These are phyloP conservation scores for Carallia brachiata DNA, from an alignment of 345 rosid species.

Conservation along the genomic window DNA sequence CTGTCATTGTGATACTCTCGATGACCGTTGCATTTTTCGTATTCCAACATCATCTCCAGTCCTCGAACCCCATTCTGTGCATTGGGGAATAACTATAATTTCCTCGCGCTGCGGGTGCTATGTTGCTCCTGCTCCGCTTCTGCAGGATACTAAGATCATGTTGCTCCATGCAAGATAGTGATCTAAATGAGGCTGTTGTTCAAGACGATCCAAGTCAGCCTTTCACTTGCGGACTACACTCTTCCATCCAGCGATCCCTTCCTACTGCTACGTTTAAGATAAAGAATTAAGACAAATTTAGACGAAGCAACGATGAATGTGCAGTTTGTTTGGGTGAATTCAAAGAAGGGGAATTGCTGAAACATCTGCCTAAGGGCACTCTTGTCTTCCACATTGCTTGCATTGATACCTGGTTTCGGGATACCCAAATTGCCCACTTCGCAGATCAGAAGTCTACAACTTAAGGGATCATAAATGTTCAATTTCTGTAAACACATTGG, in stretches of 20 bases:
- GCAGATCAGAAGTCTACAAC: conserved; percentile 26
- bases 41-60: conserved; percentile 7
- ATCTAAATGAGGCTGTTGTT: conserved; percentile 7
- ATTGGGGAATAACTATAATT: conserved; percentile 17
- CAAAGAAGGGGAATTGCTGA: conserved; percentile 39
- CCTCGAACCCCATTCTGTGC: neutral
- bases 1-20: neutral
- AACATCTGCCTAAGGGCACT: conserved; percentile 30
- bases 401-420: conserved; percentile 42
- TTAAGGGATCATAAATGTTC: conserved; percentile 6
- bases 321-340: conserved; percentile 47
- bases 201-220: conserved; percentile 15
- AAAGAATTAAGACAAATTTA: conserved; percentile 1
- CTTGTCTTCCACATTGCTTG: conserved; percentile 39
- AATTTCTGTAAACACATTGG: conserved; percentile 12
- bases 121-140: conserved; percentile 21
- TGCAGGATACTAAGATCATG: conserved; percentile 18
- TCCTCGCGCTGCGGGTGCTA: neutral
- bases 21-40: conserved; percentile 6
- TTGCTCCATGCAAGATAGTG: neutral
- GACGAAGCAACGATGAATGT: conserved; percentile 26
- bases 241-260: conserved; percentile 22
- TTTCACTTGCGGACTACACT: conserved; percentile 34
- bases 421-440: conserved; percentile 36
- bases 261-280: conserved; percentile 32